Conservation (phyloP, 1,284 basidiomycete genomes). For the Kwoniella shivajii region DNA sequence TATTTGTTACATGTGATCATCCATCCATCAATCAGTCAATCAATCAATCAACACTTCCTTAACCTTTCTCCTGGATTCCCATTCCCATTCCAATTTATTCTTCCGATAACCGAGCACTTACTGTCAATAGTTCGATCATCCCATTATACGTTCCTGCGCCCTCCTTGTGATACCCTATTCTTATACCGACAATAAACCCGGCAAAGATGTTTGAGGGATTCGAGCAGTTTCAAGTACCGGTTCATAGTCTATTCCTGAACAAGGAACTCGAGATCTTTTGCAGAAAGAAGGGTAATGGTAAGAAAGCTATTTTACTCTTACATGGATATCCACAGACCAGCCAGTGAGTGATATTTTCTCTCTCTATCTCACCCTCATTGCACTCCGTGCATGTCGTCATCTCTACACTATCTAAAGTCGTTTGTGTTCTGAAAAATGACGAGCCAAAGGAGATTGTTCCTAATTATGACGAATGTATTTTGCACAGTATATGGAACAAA, state of each 20-base stretch:
- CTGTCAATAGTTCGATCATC: background rate
- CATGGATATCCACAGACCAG: conserved; percentile 54
- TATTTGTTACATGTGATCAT: too few species aligned
- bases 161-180: background rate
- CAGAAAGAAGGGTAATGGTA: conserved; percentile 20
- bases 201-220: conserved; percentile 19
- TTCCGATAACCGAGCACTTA: too few species aligned
- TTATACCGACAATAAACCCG: conserved; percentile 7
- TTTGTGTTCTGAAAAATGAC: too few species aligned
- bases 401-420: too few species aligned
- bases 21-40: too few species aligned
- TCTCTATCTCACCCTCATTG: too few species aligned
- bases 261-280: conserved; percentile 18
- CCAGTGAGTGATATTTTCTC: conserved; percentile 19
- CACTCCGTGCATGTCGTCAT: too few species aligned
- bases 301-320: conserved; percentile 41
- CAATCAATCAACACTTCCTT: background rate
- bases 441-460: too few species aligned
- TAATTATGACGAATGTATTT: too few species aligned
- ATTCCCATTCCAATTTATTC: too few species aligned
- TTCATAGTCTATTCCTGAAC: conserved; percentile 10
- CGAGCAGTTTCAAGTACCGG: conserved; percentile 6
- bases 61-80: too few species aligned
- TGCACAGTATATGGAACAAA: conserved; percentile 44
- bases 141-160: background rate